Evolutionary conservation across 805 yeast species (phyloP).

Genomic region (Saturnispora kantuleensis): DNA sequence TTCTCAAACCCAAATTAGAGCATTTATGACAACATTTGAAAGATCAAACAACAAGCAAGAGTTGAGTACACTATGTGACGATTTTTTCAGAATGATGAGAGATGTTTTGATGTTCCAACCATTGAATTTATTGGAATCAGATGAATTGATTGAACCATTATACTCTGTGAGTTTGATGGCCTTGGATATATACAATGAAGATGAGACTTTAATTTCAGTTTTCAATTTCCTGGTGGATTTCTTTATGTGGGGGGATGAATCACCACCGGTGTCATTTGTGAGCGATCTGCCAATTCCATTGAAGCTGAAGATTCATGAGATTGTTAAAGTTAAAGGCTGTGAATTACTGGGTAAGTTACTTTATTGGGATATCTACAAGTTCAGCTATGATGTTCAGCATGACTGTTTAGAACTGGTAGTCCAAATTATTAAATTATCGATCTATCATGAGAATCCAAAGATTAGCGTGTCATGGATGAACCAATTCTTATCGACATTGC

Average conservation of each 20-base stretch:
- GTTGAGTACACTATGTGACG: conserved; percentile 62
- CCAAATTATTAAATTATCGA: conserved; percentile 45
- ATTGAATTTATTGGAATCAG: conserved; percentile 35
- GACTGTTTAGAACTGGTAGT: conserved; percentile 71
- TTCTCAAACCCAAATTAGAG: conserved; percentile 52
- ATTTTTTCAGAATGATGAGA: conserved; percentile 70
- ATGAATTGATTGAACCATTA: conserved; percentile 40
- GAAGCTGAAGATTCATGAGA: conserved; percentile 31
- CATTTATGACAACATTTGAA: conserved; percentile 38
- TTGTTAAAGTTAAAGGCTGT: conserved; percentile 44
- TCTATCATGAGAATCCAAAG: conserved; percentile 35
- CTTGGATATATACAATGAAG: conserved; percentile 45
- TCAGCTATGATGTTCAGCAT: conserved; percentile 56
- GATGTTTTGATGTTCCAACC: conserved; percentile 75
- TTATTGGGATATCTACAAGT: conserved; percentile 59
- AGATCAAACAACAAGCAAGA: conserved; percentile 19
- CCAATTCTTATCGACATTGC: conserved; percentile 43
- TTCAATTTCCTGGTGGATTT: conserved; percentile 75
- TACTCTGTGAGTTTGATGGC: conserved; percentile 51
- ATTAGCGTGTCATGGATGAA: conserved; percentile 50
- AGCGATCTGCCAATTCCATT: conserved; percentile 45
- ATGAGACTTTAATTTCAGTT: conserved; percentile 59
- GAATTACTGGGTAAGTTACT: conserved; percentile 46
- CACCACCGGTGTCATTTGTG: conserved; percentile 69
- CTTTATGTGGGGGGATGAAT: conserved; percentile 71